A percentile compares a stretch with the other conserved stretches of the same genome.
These are phyloP conservation scores for Phytophthora cactorum DNA, from an alignment of 352 stramenopile genomes.

Conservation along the genomic window DNA sequence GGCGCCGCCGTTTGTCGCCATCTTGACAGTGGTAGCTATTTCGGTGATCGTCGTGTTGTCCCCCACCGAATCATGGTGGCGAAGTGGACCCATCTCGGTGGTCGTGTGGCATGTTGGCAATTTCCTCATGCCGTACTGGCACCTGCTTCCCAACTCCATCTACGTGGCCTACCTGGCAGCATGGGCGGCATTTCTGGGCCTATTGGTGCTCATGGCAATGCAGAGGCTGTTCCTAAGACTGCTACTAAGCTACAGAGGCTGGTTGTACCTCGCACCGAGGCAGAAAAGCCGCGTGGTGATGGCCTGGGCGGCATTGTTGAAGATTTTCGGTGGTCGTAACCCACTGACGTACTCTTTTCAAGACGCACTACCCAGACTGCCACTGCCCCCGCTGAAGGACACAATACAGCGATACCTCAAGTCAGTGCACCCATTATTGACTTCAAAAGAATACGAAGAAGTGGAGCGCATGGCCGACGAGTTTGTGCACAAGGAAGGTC, in stretches of 20 bases:
- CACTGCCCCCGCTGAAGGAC: conserved; percentile 93
- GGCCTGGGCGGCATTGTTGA: conserved; percentile 79
- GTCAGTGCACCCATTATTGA: conserved; percentile 92
- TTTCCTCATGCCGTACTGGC: conserved; percentile 73
- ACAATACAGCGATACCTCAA: conserved; percentile 93
- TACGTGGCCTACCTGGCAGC: conserved; percentile 88
- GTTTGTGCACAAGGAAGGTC: conserved; percentile 89
- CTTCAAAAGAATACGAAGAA: conserved; percentile 86
- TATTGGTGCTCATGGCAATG: conserved; percentile 85
- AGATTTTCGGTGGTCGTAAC: conserved; percentile 81
- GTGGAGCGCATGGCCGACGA: conserved; percentile 86
- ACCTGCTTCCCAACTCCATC: conserved; percentile 65
- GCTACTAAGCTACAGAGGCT: conserved; percentile 88
- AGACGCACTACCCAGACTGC: conserved; percentile 89
- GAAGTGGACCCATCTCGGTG: conserved; percentile 72
- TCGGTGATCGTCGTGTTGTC: conserved; percentile 68
- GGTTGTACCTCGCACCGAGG: conserved; percentile 80
- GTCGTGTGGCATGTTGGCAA: conserved; percentile 86
- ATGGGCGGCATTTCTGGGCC: conserved; percentile 79
- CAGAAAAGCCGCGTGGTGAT: conserved; percentile 76
- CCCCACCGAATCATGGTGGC: conserved; percentile 86
- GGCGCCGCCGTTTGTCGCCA: conserved; percentile 66
- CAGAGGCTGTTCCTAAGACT: conserved; percentile 85
- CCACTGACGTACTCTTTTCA: conserved; percentile 93
- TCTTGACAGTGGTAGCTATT: conserved; percentile 62